Evolutionary conservation across 2,329 filamentous ascomycete genomes (phyloP), one percentile per base, ranked within the genome.

Genomic region (Curvularia lunata): DNA sequence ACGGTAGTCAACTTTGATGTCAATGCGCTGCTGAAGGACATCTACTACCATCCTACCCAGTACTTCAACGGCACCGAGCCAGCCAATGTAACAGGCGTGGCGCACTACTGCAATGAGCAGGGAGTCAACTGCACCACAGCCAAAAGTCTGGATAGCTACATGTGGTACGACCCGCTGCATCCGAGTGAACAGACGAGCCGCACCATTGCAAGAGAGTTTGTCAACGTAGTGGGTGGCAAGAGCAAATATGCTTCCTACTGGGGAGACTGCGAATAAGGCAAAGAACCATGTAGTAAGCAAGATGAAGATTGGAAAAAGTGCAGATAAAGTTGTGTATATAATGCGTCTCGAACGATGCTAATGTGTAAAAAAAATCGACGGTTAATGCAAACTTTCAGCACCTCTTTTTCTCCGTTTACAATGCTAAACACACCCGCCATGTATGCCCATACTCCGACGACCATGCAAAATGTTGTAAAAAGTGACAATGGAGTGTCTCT

Each of bases 101-200:
- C 84, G 53, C 80, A 84, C 43, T 76, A 83, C 21, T 92, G 89
- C 66, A 68, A 77, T 56, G 52, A 71, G 3, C 72, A 65, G 8
- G 76, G 77, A 4, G 62, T 61, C 6, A 72, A 78, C 48, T 84
- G 82, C 62, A 67, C 63, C 10, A 38, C 48, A 27, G 50, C 59
- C 32, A 16, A 46, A n/a, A 72, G 67, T 21, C 67, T 66, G 32
- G 84, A 89, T 63, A 86, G 84, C 45, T 93, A 85, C 71, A 64
- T 91, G 72, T 93, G 90, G 88, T 90, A 82, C 66, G 90, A 94
- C 75, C 84, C 87, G 70, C 73, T 93, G 70, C 91, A 94, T 78
- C 89, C 89, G 0, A 87, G 86, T 28, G 82, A 87, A 75, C 84
- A 85, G 75, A 83, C 87, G 7, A 83, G 86, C 75, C 78, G 83